Base-by-base conservation (phyloP, 1,139 yeast genomes). In the Geotrichum citri-aurantii region DNA sequence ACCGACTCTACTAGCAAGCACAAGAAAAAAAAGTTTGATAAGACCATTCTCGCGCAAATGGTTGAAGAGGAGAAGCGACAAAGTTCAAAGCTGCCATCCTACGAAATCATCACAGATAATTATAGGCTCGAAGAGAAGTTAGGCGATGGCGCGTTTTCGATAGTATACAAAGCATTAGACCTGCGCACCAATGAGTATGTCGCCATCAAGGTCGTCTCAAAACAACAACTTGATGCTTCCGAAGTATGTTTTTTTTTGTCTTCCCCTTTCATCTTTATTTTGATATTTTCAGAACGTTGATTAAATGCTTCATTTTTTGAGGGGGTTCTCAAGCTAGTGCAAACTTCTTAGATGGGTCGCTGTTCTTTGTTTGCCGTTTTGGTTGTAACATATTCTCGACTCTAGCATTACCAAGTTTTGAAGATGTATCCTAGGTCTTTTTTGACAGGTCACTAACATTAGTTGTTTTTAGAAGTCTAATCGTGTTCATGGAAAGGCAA, bases 131-230 rank as follows among this genome's bases (percentile, higher is more conserved):
- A 78, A 59, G 81, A 73, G 61, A 75, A 75, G 64, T 74, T 76
- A 73, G 80, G 79, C 55, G 80, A 77, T 70, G 99, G 99, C 23
- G 99, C 98, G 0, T 92, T 92, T 71, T 88, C 96, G 3, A 80
- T 83, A 24, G 98, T 93, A 6, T 91, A 85, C 73, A 82, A 83
- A 66, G 97, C 96, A 0, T 65, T 76, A 37, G 84, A 86, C 66
- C 62, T 71, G 4, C 65, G 66, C 14, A 76, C 81, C 1, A 75
- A 79, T 21, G 79, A 79, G 54, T 66, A 72, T 7, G 92, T 91
- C 50, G 97, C 99, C 24, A 83, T 95, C 65, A 93, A 93, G 71
- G 84, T 91, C 62, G 91, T 95, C 61, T 80, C 82, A 66, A 93
- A 93, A 72, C 77, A 78, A 61, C 85, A 85, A 64, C 74, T 85